A percentile compares a stretch with the other conserved stretches of the same genome.
Conservation (phyloP, 257 asterid species). For the Anisodus tanguticus region DNA sequence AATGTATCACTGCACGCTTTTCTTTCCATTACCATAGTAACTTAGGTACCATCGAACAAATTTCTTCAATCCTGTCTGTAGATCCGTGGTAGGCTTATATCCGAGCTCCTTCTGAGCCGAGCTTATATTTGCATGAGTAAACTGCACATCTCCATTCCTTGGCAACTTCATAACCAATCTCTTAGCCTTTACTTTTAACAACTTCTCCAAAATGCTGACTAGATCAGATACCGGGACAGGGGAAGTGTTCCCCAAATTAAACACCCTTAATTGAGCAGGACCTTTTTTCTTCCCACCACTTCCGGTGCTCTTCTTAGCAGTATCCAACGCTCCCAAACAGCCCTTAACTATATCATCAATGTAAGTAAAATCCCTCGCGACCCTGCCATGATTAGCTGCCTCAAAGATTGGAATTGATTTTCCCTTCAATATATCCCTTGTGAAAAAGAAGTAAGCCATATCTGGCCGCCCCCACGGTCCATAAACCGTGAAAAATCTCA, state of each 20-base stretch:
- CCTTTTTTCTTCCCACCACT: conserved; percentile 43
- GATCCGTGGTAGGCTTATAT: conserved; percentile 39
- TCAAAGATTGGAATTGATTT: conserved; percentile 37
- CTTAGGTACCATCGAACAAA: conserved; percentile 37
- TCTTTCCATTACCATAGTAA: conserved; percentile 40
- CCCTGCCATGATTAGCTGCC: conserved; percentile 36
- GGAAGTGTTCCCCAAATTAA: conserved; percentile 39
- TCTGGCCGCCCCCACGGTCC: conserved; percentile 43
- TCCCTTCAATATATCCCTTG: conserved; percentile 36
- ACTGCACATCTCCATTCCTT: conserved; percentile 38
- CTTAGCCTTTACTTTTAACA: conserved; percentile 38
- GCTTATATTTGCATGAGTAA: conserved; percentile 39
- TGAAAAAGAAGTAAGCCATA: conserved; percentile 41
- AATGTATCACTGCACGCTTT: conserved; percentile 31
- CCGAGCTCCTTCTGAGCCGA: conserved; percentile 35
- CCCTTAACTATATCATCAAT: conserved; percentile 43
- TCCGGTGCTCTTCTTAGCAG: conserved; percentile 39
- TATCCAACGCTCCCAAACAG: conserved; percentile 37
- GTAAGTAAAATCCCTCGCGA: conserved; percentile 38
- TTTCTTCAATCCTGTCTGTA: conserved; percentile 39
- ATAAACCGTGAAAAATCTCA: conserved; percentile 40
- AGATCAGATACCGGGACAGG: conserved; percentile 39
- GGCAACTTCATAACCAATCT: conserved; percentile 39
- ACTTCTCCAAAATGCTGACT: conserved; percentile 38
- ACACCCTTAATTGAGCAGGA: conserved; percentile 42